Conservation (phyloP, 2,329 filamentous ascomycete species). For the Xylariomycetidae sp. region DNA sequence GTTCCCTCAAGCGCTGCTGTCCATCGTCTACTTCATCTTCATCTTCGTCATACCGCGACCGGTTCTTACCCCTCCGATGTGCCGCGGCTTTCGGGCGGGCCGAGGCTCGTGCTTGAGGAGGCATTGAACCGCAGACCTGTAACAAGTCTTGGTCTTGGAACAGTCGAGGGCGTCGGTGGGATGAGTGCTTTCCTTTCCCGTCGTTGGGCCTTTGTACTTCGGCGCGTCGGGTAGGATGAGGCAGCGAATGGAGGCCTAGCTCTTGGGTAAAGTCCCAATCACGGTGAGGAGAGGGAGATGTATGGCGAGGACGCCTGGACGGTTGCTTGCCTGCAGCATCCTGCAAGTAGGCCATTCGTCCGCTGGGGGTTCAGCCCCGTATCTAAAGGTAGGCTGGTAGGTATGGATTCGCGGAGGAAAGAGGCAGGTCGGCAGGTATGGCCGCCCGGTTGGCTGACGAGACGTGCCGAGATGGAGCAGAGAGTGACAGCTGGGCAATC, state of each 20-base stretch:
- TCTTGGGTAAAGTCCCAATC: constrained; percentile 25
- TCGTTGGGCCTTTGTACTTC: constrained; percentile 29
- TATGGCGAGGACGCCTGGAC: constrained; percentile 21
- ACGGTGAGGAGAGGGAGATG: constrained; percentile 22
- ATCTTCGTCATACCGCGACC: constrained; percentile 16
- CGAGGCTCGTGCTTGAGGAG: constrained; percentile 22
- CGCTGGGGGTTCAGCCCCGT: constrained; percentile 22
- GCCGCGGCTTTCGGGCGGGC: constrained; percentile 18
- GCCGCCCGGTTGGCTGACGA: constrained; percentile 21
- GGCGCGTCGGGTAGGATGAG: constrained; percentile 27
- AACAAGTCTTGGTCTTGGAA: constrained; percentile 23
- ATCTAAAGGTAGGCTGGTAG: too few species aligned
- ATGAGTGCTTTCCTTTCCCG: constrained; percentile 18
- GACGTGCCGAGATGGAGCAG: constrained; percentile 21
- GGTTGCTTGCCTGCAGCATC: constrained; percentile 23
- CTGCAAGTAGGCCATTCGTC: constrained; percentile 27
- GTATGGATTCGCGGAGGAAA: constrained; percentile 19
- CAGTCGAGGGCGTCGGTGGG: constrained; percentile 19
- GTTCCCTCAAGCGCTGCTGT: constrained; percentile 18
- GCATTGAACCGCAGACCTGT: constrained; percentile 20
- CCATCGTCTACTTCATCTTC: constrained; percentile 20
- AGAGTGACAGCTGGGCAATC: constrained; percentile 27
- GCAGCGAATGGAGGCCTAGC: constrained; percentile 27
- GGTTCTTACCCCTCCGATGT: constrained; percentile 16
- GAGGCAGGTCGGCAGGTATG: constrained; percentile 16